These are phyloP conservation scores for Lepidium sativum DNA, from an alignment of 345 rosid genomes.

Conservation along the genomic window DNA sequence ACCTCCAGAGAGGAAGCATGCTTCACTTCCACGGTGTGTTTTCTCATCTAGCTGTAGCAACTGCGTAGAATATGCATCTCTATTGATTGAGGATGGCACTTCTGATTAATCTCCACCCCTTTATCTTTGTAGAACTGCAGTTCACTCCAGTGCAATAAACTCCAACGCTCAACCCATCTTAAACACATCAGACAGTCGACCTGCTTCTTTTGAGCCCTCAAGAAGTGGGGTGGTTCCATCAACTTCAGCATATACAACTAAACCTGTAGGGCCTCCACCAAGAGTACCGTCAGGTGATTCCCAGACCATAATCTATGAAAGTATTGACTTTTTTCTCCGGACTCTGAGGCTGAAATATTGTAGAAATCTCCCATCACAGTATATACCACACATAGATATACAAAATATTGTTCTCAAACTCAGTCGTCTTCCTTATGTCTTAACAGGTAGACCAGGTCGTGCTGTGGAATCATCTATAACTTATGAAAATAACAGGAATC, in stretches of 20 bases:
- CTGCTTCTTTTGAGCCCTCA: constrained; percentile 35
- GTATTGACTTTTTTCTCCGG: background rate
- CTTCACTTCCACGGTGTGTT: constrained; percentile 40
- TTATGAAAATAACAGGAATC: constrained; percentile 44
- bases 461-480: constrained; percentile 59
- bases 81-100: background rate
- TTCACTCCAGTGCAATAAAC: constrained; percentile 47
- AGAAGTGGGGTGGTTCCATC: constrained; percentile 39
- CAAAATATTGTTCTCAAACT: background rate
- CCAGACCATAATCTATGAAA: background rate
- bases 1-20: constrained; percentile 85
- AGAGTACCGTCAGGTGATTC: constrained; percentile 60
- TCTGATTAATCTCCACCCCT: background rate
- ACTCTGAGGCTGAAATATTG: background rate
- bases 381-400: background rate
- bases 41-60: constrained; percentile 1
- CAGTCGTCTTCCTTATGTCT: background rate
- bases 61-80: background rate
- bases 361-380: background rate
- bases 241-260: constrained; percentile 35
- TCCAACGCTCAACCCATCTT: constrained; percentile 36
- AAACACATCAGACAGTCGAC: constrained; percentile 36
- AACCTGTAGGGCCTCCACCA: constrained; percentile 68
- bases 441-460: constrained; percentile 80
- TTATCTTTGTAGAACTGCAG: constrained; percentile 48